Conservation (phyloP, 1,284 basidiomycete genomes). For the Neonothopanus nambi region DNA sequence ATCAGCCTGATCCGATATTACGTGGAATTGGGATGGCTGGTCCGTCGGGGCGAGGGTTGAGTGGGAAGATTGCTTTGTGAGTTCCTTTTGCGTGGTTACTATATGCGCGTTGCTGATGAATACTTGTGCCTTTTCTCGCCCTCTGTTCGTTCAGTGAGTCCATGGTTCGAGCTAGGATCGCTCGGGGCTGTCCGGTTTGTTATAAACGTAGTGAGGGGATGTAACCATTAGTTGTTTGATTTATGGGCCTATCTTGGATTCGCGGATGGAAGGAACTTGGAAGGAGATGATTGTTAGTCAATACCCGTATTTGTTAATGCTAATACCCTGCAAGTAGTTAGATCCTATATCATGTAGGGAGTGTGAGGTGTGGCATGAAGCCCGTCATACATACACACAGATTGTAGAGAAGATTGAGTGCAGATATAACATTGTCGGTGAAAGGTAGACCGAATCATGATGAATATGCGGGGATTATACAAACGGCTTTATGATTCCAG, state of each 20-base stretch:
- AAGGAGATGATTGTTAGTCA: no score
- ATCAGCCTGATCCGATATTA: constrained; percentile 47
- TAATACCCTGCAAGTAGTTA: no score
- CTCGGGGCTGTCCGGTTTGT: constrained; percentile 77
- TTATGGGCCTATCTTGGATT: no score
- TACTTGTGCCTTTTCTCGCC: constrained; percentile 8
- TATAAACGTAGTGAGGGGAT: constrained; percentile 53
- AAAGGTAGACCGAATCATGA: no score
- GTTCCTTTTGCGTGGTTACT: constrained; percentile 28
- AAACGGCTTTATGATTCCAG: constrained; percentile 72
- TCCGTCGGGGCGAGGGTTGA: constrained; percentile 48
- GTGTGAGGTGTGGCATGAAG: no score
- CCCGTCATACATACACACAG: no score
- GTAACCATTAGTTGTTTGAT: neutral
- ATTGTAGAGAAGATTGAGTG: no score
- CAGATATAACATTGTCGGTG: no score
- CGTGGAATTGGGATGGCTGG: constrained; percentile 42
- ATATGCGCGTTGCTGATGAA: neutral
- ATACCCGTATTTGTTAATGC: no score
- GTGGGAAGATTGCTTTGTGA: constrained; percentile 74
- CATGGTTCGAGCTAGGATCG: constrained; percentile 64
- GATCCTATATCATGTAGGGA: no score
- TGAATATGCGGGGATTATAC: constrained; percentile 35
- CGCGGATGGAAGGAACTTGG: no score
- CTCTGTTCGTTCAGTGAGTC: constrained; percentile 51